Evolutionary conservation across 805 yeast species (phyloP).

Genomic region (Schizosaccharomyces lindneri): DNA sequence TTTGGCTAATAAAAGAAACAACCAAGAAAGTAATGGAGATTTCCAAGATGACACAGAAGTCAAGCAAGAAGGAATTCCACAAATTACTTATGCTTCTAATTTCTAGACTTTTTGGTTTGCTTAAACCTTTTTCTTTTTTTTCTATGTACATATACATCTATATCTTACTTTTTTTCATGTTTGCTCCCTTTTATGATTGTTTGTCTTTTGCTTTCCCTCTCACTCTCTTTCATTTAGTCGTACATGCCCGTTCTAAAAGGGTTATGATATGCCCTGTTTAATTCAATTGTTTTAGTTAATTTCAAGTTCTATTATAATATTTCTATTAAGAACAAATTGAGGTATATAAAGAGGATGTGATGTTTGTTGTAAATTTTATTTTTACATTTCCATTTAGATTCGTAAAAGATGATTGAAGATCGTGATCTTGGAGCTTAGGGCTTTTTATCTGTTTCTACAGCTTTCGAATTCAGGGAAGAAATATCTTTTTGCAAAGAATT

Average conservation of each 20-base stretch:
- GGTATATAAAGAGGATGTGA: neutral
- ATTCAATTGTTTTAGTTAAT: too few relatives aligned
- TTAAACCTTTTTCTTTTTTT: neutral
- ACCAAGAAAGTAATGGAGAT: neutral
- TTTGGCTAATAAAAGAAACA: neutral
- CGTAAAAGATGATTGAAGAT: neutral
- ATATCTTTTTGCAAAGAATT: slow-evolving; percentile 4
- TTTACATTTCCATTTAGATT: too few relatives aligned
- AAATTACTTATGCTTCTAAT: neutral
- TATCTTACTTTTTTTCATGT: neutral
- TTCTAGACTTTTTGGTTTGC: neutral
- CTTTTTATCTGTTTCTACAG: neutral
- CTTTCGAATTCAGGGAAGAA: too few relatives aligned
- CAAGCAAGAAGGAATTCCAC: neutral
- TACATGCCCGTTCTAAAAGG: too few relatives aligned
- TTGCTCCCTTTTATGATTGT: neutral
- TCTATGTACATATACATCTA: neutral
- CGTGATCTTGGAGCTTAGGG: neutral
- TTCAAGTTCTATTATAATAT: too few relatives aligned
- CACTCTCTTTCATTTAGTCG: too few relatives aligned
- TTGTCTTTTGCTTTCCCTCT: neutral
- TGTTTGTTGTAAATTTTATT: neutral
- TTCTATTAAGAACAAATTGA: too few relatives aligned
- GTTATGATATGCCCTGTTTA: too few relatives aligned
- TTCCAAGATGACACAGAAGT: neutral